Evolutionary conservation across 2,329 filamentous ascomycete species (phyloP).

Genomic region (Colletotrichum caudatum): DNA sequence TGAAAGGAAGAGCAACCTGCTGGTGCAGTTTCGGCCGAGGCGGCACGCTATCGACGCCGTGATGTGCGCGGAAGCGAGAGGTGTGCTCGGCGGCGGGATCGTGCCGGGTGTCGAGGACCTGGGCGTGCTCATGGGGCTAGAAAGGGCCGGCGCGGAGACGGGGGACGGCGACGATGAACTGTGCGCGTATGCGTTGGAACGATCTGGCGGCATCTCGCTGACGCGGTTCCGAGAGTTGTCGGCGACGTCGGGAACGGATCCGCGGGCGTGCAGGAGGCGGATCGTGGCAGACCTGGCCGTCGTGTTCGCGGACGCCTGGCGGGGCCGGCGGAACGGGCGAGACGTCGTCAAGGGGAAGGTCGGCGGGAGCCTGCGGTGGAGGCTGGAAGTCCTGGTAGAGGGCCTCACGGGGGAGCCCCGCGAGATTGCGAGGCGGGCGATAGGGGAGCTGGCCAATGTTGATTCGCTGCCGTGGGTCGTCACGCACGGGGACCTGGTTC

Average conservation of each 20-base stretch:
- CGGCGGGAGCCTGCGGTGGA: conserved; percentile 55
- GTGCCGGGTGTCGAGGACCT: conserved; percentile 57
- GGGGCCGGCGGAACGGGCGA: conserved; percentile 36
- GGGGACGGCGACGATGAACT: conserved; percentile 42
- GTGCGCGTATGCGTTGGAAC: conserved; percentile 57
- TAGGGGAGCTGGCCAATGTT: conserved; percentile 51
- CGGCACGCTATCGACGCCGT: conserved; percentile 56
- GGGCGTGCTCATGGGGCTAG: conserved; percentile 48
- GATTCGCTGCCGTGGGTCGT: conserved; percentile 65
- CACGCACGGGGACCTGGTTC: conserved; percentile 71
- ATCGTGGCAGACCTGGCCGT: conserved; percentile 57
- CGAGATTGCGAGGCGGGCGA: conserved; percentile 44
- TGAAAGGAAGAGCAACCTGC: conserved; percentile 44
- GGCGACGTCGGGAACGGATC: conserved; percentile 1
- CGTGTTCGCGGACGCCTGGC: conserved; percentile 56
- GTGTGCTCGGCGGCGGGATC: conserved; percentile 53
- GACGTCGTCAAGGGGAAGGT: conserved; percentile 49
- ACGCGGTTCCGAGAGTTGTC: conserved; percentile 46
- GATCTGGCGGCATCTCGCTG: conserved; percentile 57
- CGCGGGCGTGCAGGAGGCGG: conserved; percentile 43
- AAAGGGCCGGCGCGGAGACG: background rate
- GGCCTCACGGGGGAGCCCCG: conserved; percentile 51
- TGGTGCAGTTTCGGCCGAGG: conserved; percentile 62
- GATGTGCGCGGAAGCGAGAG: conserved; percentile 53
- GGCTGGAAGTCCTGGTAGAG: conserved; percentile 52